A percentile compares a stretch with the other conserved stretches of the same genome.
Conservation (phyloP, 2,329 filamentous ascomycete species). For the Amesomyces nigricolor region DNA sequence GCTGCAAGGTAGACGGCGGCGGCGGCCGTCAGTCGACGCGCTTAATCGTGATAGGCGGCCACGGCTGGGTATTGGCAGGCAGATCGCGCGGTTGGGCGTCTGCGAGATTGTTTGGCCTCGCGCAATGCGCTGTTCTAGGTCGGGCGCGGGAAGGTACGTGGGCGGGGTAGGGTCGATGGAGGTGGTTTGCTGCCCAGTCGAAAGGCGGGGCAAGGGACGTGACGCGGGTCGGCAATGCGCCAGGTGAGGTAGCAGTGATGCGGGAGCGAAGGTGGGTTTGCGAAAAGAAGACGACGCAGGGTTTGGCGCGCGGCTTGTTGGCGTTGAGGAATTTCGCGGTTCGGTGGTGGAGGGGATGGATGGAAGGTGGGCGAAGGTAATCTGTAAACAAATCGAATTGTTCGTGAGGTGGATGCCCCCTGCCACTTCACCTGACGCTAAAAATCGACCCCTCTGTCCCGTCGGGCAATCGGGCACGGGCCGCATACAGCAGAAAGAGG, state of each 20-base stretch:
- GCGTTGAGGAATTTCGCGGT: conserved; percentile 9
- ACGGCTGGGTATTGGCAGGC: background rate
- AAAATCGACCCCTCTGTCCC: conserved; percentile 14
- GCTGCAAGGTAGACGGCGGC: too few relatives aligned
- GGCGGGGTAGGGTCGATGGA: conserved; percentile 9
- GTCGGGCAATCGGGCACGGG: conserved; percentile 14
- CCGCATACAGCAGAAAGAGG: conserved; percentile 2
- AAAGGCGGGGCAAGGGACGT: background rate
- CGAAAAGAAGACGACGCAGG: conserved; percentile 2
- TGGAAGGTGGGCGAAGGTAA: conserved; percentile 8
- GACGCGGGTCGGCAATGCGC: background rate
- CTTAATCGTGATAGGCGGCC: too few relatives aligned
- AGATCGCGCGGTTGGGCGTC: background rate
- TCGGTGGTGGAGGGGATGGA: conserved; percentile 9
- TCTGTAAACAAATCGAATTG: conserved; percentile 18
- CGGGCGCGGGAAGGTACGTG: conserved; percentile 1
- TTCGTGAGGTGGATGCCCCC: conserved; percentile 8
- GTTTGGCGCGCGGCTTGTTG: conserved; percentile 5
- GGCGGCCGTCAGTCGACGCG: too few relatives aligned
- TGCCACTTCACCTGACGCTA: conserved; percentile 16
- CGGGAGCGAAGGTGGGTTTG: background rate
- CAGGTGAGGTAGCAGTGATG: background rate
- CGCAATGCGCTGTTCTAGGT: background rate
- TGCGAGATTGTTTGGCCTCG: background rate
- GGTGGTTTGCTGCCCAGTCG: background rate